These are phyloP conservation scores for Dichotomocladium elegans DNA, from an alignment of 371 early-diverging fungal species.

Conservation along the genomic window DNA sequence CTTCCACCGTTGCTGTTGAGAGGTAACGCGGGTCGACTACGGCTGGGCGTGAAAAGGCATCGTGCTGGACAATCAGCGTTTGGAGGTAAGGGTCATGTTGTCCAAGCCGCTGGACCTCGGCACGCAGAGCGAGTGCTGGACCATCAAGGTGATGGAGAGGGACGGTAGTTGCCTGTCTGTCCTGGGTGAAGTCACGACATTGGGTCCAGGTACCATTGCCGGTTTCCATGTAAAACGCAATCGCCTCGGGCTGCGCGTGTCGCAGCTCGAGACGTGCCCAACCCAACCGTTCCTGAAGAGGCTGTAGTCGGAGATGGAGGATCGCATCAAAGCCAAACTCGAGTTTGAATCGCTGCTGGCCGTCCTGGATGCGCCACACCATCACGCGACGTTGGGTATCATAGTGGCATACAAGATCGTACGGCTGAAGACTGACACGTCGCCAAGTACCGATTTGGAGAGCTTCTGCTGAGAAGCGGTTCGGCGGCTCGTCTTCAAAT, in stretches of 20 bases:
- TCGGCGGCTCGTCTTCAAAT: constrained; percentile 9
- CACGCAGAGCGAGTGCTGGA: constrained; percentile 29
- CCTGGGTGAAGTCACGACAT: constrained; percentile 77
- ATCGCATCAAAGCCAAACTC: constrained; percentile 57
- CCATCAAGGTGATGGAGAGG: constrained; percentile 34
- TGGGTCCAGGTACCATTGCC: constrained; percentile 49
- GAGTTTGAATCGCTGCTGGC: constrained; percentile 66
- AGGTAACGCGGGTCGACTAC: constrained; percentile 8
- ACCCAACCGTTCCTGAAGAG: constrained; percentile 21
- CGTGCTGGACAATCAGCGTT: constrained; percentile 31
- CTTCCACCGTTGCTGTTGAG: background rate
- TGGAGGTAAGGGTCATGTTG: constrained; percentile 10
- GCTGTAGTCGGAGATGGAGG: constrained; percentile 46
- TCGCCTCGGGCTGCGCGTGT: constrained; percentile 22
- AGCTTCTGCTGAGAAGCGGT: constrained; percentile 49
- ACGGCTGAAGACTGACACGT: constrained; percentile 51
- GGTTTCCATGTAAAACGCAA: constrained; percentile 60
- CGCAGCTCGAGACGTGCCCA: constrained; percentile 34
- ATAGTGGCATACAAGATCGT: constrained; percentile 61
- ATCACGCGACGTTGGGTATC: constrained; percentile 47
- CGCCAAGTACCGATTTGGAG: constrained; percentile 79
- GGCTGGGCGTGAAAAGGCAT: constrained; percentile 1
- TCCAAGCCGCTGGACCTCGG: constrained; percentile 26
- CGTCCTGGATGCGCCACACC: constrained; percentile 69
- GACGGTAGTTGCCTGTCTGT: constrained; percentile 53